Evolutionary conservation across 2,329 filamentous ascomycete genomes (phyloP), one percentile per base, ranked within the genome.

Genomic region (Trichoderma sp.): DNA sequence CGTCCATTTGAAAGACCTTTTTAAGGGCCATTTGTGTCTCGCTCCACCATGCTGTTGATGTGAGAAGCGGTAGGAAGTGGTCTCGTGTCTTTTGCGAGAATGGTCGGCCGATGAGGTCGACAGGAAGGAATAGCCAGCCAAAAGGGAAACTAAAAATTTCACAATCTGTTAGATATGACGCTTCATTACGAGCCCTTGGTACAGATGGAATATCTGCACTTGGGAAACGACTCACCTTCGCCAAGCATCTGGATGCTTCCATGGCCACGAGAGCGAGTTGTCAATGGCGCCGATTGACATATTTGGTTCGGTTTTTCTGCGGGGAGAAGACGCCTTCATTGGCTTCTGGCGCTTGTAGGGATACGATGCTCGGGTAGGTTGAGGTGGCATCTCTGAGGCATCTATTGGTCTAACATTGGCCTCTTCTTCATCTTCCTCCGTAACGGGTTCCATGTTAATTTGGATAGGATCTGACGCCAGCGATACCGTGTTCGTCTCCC

Each of bases 181-280:
- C 15, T 34, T 58, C 34, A 23, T 36, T 62, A 43, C 20, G n/a
- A 17, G 28, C 47, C n/a, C 2, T 50, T 23, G 20, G 15, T 30
- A 12, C 1, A 34, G n/a, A n/a, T 1, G 12, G 4, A 13, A n/a
- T 20, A 30, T n/a, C 26, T 28, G 4, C 43, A 50, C 17, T 20
- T 43, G 32, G 50, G 30, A 7, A n/a, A 12, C 11, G 4, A 70
- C 78, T 74, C 78, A 85, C 86, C 86, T 91, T 79, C 88, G 84
- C 87, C 90, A 92, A 36, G 95, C 96, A 85, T 99, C 95, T 0
- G 95, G 95, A 77, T 98, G 95, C 81, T 98, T 98, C 96, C 95
- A 99, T 2, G 96, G 96, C 94, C 96, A 99, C 2, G 96, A 98
- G 75, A 99, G 82, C 75, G 94, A 98, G 81, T 99, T 99, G 81